Base-by-base conservation (phyloP, 306 rosid genomes). In the Sindora glabra region DNA sequence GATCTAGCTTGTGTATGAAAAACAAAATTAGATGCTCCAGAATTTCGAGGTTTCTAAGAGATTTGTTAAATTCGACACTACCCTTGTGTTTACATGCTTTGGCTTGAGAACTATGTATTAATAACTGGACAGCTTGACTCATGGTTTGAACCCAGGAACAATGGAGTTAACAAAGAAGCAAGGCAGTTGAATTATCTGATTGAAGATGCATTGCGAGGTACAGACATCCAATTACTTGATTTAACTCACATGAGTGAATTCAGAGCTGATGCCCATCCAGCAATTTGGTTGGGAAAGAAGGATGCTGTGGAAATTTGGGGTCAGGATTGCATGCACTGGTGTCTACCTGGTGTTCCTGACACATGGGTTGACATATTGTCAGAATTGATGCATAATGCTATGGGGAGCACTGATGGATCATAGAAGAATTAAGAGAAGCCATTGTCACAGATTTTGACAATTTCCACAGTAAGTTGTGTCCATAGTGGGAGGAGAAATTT, bases 181-280 rank as follows among this genome's bases (percentile, higher is more conserved):
- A 83, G 96, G 63, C 44, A 21, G 33, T 45, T 91, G 68, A 91
- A 91, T 63, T 45, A n/a, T 56, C 74, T 85, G 75, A 81, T 87
- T 10, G 51, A 71, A 74, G 79, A 73, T 9, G 69, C 81, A 49
- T 62, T 91, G 38, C 81, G 49, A 61, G 87, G 79, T 58, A 75
- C 81, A 0, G 51, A 73, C 44, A 80, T 90, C 66, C 74, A 71
- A 62, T 2, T 77, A 67, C 89, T 91, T 36, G 90, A 85, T 59
- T 53, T 85, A 59, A 81, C 83, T 61, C 85, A 74, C 65, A 69
- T 85, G 55, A 85, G 73, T n/a, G n/a, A n/a, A n/a, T n/a, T n/a
- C n/a, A n/a, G n/a, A n/a, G n/a, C n/a, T n/a, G n/a, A n/a, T n/a
- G 97, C 95, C 11, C 96, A 91, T 81, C 97, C 95, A 0, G 86